Evolutionary conservation across 768 basidiomycete genomes (phyloP), one percentile per base, ranked within the genome.

Genomic region (Polyporus arcularius): DNA sequence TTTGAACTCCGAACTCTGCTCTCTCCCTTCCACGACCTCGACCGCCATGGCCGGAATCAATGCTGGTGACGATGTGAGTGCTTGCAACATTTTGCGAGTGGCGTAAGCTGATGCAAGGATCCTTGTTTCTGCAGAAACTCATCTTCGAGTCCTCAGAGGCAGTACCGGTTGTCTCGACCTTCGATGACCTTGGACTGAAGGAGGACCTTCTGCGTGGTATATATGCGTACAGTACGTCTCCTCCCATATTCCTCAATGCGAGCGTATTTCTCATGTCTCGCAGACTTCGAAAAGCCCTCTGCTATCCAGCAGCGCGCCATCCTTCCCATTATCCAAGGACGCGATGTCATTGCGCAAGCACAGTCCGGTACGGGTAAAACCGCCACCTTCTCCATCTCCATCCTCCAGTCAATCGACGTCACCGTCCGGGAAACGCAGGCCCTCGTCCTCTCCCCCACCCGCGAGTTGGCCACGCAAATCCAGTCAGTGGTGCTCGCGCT

Each of bases 331-430:
- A 92, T 87, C 51, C 90, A 93, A 79, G 93, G 93, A 31, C 88
- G 96, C 65, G 96, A 98, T 83, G 96, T 98, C 62, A 98, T 99
- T 74, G 96, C 96, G 39, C 96, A 98, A 80, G 96, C 96, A 45
- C 96, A 98, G 79, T 97, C 96, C 38, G 96, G 96, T 73, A 98
- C 96, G 40, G 96, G 96, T 84, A 99, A 98, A 92, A 99, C 96
- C 10, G 96, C 96, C 6, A 97, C 96, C 18, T 98, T 98, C 79
- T 96, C 95, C 67, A 97, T 99, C 73, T 92, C 96, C 67, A 94
- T 97, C 74, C 87, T 99, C 55, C 96, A 99, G 74, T 94, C 93
- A 65, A 97, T 99, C 85, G 96, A 99, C 75, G 87, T 92, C 45
- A 89, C 91, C 41, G 85, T 98, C 52, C 88, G 95, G 62, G 95